Evolutionary conservation across 805 yeast genomes (phyloP), one percentile per base, ranked within the genome.

Genomic region (Clavispora santaluciae): DNA sequence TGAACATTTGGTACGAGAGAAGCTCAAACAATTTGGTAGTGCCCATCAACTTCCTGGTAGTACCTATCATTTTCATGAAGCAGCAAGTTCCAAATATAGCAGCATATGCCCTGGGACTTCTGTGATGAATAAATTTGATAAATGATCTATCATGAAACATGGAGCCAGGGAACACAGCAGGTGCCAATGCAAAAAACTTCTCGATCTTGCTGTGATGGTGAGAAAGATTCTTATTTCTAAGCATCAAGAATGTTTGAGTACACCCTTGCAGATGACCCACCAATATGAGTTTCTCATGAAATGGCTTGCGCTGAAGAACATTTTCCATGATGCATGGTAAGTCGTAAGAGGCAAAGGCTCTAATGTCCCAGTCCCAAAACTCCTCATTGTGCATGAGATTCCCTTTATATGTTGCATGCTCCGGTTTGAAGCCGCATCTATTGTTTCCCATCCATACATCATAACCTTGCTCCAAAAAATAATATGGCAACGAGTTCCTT

Each of bases 231-330:
- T 50, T 55, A 46, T 67, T 66, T 13, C 83, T 73, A 25, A 93
- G 65, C 36, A 88, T 77, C 53, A 85, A 64, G 41, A 88, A 83
- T 0, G 84, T 73, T 60, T 90, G 96, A 0, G 96, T 79, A 2
- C 96, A 89, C 1, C 98, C 98, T 63, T 93, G 98, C 12, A 95
- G 86, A 58, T 91, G 99, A 1, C 90, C 90, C 8, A 82, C 72
- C 17, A 91, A 61, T 0, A 83, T 72, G 6, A 90, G 51, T 51
- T 80, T 75, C 3, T 57, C 55, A 39, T 59, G 68, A 36, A 59
- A 39, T 0, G 76, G 68, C 39, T 64, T 61, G 40, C 64, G 67
- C 2, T 57, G 44, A 25, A 81, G 59, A 1, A 89, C 83, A 41
- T 74, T 72, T 25, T 81, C 76, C 7, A 90, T 70, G 62, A 91